These are phyloP conservation scores for Rhizopogon vulgaris DNA, from an alignment of 768 basidiomycete genomes.

Conservation along the genomic window DNA sequence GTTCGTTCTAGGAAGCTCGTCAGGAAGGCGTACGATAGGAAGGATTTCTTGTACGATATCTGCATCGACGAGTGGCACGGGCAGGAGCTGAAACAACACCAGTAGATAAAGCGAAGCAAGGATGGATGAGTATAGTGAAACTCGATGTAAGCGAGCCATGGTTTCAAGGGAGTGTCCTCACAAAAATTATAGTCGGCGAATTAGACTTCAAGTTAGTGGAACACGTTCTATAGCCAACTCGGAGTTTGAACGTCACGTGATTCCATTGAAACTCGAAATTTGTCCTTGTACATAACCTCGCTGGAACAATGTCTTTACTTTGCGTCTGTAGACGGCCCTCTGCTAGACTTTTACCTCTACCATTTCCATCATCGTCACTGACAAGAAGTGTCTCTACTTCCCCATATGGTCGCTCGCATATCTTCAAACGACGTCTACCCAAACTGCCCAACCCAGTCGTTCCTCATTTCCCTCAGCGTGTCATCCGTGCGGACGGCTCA, in stretches of 20 bases:
- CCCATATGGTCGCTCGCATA: slow-evolving; percentile 79
- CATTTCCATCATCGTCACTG: background rate
- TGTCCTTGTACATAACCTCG: no score
- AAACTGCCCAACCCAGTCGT: slow-evolving; percentile 78
- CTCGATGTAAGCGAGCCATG: slow-evolving; percentile 62
- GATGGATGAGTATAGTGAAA: slow-evolving; percentile 39
- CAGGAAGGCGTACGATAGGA: slow-evolving; percentile 45
- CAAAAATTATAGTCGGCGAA: background rate
- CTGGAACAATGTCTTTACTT: background rate
- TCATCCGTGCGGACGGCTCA: slow-evolving; percentile 84
- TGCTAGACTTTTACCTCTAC: background rate
- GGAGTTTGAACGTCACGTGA: no score
- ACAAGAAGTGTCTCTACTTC: slow-evolving; percentile 44
- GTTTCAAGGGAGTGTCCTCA: background rate
- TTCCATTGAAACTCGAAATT: no score
- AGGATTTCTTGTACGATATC: slow-evolving; percentile 43
- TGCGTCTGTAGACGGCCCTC: background rate
- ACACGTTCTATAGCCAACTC: no score
- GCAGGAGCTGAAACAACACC: slow-evolving; percentile 46
- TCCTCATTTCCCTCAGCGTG: slow-evolving; percentile 79
- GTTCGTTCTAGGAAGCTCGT: background rate
- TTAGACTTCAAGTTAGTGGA: no score
- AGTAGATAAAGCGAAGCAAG: slow-evolving; percentile 48
- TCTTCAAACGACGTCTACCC: slow-evolving; percentile 65
- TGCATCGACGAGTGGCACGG: slow-evolving; percentile 47